Evolutionary conservation across 1,139 yeast species (phyloP).

Genomic region (Ashbya aceris): DNA sequence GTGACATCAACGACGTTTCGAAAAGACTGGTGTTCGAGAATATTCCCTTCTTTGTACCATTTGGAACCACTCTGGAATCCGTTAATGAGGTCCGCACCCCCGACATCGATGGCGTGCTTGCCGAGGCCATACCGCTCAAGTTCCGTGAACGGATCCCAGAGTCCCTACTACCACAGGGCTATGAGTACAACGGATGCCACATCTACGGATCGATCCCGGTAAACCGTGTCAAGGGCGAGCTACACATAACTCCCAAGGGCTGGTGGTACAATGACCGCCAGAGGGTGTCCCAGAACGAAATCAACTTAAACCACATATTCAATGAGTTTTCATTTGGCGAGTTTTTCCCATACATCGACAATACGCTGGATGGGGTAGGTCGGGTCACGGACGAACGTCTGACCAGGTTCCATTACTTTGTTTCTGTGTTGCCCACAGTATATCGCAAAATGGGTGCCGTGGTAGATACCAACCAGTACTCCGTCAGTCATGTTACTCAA

Average conservation of each 20-base stretch:
- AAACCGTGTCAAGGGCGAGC: slow-evolving; percentile 76
- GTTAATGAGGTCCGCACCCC: slow-evolving; percentile 49
- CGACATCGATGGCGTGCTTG: slow-evolving; percentile 55
- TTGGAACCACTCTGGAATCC: slow-evolving; percentile 36
- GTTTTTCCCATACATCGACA: slow-evolving; percentile 74
- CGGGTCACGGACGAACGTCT: slow-evolving; percentile 40
- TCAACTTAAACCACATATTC: slow-evolving; percentile 78
- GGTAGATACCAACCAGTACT: slow-evolving; percentile 79
- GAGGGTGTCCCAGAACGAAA: slow-evolving; percentile 38
- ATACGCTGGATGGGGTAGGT: slow-evolving; percentile 75
- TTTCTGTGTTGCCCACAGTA: slow-evolving; percentile 78
- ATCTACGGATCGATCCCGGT: slow-evolving; percentile 82
- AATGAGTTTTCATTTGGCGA: slow-evolving; percentile 87
- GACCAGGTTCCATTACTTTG: slow-evolving; percentile 50
- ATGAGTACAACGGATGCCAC: slow-evolving; percentile 55
- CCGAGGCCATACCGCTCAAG: slow-evolving; percentile 56
- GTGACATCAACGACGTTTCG: slow-evolving; percentile 68
- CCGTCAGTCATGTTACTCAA: slow-evolving; percentile 69
- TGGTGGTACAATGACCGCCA: slow-evolving; percentile 30
- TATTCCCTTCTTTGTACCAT: slow-evolving; percentile 46
- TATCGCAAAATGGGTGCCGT: slow-evolving; percentile 62
- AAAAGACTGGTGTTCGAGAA: slow-evolving; percentile 67
- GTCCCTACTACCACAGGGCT: slow-evolving; percentile 15
- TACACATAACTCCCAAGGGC: slow-evolving; percentile 75
- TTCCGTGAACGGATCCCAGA: slow-evolving; percentile 35